phyloP scores from a whole-genome alignment of 441 rosid genomes.

The Adansonia madagascariensis region DNA sequence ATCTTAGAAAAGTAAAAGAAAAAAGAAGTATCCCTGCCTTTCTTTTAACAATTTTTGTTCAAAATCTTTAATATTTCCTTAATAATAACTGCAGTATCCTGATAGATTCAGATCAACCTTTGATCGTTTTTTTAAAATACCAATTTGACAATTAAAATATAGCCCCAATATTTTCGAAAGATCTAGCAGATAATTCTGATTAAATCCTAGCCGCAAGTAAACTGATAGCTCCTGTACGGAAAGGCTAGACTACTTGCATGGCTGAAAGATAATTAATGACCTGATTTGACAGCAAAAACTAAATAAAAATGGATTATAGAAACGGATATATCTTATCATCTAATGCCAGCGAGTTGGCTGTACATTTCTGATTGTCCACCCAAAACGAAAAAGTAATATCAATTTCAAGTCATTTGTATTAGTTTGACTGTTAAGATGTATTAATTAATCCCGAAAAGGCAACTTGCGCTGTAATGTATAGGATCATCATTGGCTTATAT shows the following conservation, averaged over 20 bases:
- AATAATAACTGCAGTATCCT: background rate
- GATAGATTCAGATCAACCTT: conserved; percentile 12
- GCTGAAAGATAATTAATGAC: background rate
- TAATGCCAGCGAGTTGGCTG: too few relatives aligned
- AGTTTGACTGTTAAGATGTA: too few relatives aligned
- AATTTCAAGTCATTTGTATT: too few relatives aligned
- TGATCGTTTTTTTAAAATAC: background rate
- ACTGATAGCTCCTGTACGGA: background rate
- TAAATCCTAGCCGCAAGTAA: background rate
- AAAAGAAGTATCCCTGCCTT: background rate
- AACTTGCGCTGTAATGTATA: too few relatives aligned
- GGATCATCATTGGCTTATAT: too few relatives aligned
- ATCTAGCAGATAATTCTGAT: background rate
- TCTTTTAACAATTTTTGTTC: background rate
- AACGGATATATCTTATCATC: background rate
- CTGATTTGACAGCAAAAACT: conserved; percentile 1
- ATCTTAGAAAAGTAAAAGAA: background rate
- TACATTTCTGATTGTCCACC: too few relatives aligned
- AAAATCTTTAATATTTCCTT: background rate
- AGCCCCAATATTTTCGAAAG: background rate
- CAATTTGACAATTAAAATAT: conserved; percentile 10
- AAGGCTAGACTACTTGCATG: background rate
- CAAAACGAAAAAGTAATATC: too few relatives aligned
- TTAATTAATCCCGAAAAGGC: too few relatives aligned
- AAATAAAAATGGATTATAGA: background rate